Evolutionary conservation across 176 grass and related monocot species (phyloP), one percentile per base, ranked within the genome.

Genomic region (Musa troglodytarum): DNA sequence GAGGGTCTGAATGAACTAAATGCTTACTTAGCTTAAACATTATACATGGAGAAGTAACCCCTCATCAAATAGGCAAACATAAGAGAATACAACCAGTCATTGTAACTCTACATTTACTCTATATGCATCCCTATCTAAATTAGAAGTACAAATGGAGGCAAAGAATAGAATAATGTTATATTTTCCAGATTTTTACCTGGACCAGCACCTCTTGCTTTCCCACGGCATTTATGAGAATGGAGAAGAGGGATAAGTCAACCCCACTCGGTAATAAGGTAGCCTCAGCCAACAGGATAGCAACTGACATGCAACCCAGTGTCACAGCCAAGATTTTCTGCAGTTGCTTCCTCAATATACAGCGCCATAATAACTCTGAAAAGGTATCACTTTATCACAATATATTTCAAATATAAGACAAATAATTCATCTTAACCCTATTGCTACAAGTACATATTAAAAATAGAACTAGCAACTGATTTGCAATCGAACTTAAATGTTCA

Each of bases 221-320:
- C 3, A 99, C 95, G 71, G 88, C 89, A 78, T 94, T 94, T 81
- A 99, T 84, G 81, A 99, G 86, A 88, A 91, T 89, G 66, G 95
- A 99, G 53, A 99, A 99, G 70, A 99, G 88, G 54, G 95, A 99
- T 17, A 99, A 85, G 81, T 99, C 90, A 55, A 99, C 90, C 81
- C 90, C 86, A 83, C 91, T 92, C 43, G 95, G 95, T 74, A 99
- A 88, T 65, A 99, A 87, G 82, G 95, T 99, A 59, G 95, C 91
- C 84, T 99, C 95, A 25, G 95, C 95, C 78, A 99, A 82, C 76
- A 99, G 88, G 80, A 99, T 99, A 65, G 95, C 95, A 83, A 78
- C 95, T 58, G 95, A 99, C 76, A 94, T 99, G 77, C 85, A 88
- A 49, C 91, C 88, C 25, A 99, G 86, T 52, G 82, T 78, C 52